Base-by-base conservation (phyloP, 2,329 filamentous ascomycete genomes). In the Cryphonectria nitschkei region DNA sequence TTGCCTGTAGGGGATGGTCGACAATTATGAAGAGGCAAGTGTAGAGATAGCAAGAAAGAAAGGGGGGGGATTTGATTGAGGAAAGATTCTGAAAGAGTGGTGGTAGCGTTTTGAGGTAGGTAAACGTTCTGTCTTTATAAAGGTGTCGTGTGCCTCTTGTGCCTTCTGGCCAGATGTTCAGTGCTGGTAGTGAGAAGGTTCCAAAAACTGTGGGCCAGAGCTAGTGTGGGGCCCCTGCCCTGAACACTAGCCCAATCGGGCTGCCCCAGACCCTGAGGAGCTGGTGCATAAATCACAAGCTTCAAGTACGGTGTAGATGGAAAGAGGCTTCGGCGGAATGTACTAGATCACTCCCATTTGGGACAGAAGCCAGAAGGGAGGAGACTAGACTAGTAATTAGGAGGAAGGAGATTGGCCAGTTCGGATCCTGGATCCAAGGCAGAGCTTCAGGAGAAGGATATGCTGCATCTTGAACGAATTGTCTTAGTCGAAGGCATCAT, bases 81-180 rank as follows among this genome's bases (percentile, higher is more conserved):
- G 22, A 19, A 22, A n/a, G 46, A 3, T 8, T n/a, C 9, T 50
- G 19, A n/a, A 22, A 50, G 46, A 50, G 46, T 22, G 46, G 54
- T 29, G 54, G 19, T 22, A n/a, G 41, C 32, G 56, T 71, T 43
- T n/a, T 19, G 37, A 60, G 39, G 69, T 7, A 63, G 68, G 54
- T 8, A 14, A 29, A 19, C 13, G 54, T 16, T 64, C 46, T 39
- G 68, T 66, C 67, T 67, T 65, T 43, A 50, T 50, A 50, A 68
- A 62, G 56, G 67, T 72, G 67, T 72, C 67, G 67, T 72, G 67
- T 71, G 70, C 67, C 37, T 67, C 54, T 11, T 13, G 14, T 3
- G 32, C 54, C 67, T 72, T 72, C 70, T 72, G 70, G 70, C 70
- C 70, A 72, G 67, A 72, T 72, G 56, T 70, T 39, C 67, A 56